Base-by-base conservation (phyloP, 2,329 filamentous ascomycete genomes). In the Fusarium nanum region DNA sequence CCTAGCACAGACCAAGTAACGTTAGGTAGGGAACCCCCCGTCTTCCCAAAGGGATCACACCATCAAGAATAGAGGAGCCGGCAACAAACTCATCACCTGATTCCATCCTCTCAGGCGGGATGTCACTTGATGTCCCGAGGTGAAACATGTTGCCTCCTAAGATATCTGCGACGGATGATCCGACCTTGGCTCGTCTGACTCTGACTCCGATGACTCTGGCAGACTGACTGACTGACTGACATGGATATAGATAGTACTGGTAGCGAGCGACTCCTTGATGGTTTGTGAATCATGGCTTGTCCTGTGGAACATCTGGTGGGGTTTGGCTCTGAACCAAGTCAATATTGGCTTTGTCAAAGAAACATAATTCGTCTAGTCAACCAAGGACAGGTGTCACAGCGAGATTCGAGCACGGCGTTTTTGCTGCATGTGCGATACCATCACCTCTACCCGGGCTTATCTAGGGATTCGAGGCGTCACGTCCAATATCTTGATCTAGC, bases 141-240 rank as follows among this genome's bases (percentile, higher is more conserved):
- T 71, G 68, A 71, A 71, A 71, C 68, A 69, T 56, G 60, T 42
- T 71, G 68, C 59, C 54, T 65, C 67, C 67, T 64, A 68, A 64
- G 48, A 60, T 64, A 54, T 56, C 27, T 40, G 40, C 45, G 41
- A 48, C 42, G 37, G 54, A 64, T 64, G 64, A 54, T 64, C 45
- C 54, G 45, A 46, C 23, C 13, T 57, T 30, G 50, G 40, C 49
- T 68, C 60, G 53, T 67, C 62, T 70, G 49, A 53, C 49, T 53
- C 34, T 23, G 40, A 16, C 14, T 16, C 61, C 67, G 48, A 41
- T 23, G 40, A 18, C 32, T n/a, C 54, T 30, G 50, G 25, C 49
- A 64, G 34, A 37, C 48, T 23, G 37, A 16, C 32, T n/a, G 34
- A 37, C 49, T 23, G 40, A 46, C 30, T 55, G 57, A 48, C 61